These are phyloP conservation scores for Wickerhamiella spandovensis DNA, from an alignment of 805 yeast genomes.

Conservation along the genomic window DNA sequence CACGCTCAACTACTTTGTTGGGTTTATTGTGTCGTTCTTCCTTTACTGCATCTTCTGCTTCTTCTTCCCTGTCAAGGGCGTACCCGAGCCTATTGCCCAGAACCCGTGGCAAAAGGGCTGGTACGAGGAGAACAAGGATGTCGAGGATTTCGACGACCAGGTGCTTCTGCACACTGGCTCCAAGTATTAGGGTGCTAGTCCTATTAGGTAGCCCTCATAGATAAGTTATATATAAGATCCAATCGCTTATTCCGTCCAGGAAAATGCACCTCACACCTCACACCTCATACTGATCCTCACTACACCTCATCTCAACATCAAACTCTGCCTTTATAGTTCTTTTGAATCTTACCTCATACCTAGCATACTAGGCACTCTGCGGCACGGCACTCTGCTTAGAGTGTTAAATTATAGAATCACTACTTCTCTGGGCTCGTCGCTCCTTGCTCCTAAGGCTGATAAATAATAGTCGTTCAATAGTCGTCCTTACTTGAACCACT, in stretches of 20 bases:
- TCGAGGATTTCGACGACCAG: constrained; percentile 7
- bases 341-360: too few relatives aligned
- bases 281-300: too few relatives aligned
- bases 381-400: too few relatives aligned
- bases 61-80: constrained; percentile 1
- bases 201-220: not conserved
- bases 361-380: too few relatives aligned
- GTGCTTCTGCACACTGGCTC: not conserved
- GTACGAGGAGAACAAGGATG: constrained; percentile 8
- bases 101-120: constrained; percentile 3
- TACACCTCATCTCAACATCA: too few relatives aligned
- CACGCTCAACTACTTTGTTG: constrained; percentile 62
- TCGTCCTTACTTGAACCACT: not conserved
- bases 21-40: constrained; percentile 46
- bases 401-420: too few relatives aligned
- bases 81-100: constrained; percentile 1
- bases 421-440: not conserved
- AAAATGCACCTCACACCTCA: too few relatives aligned
- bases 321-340: too few relatives aligned
- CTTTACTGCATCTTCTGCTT: constrained; percentile 36
- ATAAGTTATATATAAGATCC: not conserved
- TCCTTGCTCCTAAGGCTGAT: not conserved
- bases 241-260: too few relatives aligned
- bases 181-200: not conserved
- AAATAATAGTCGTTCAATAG: constrained; percentile 1